These are phyloP conservation scores for Botrytis deweyae DNA, from an alignment of 2,329 filamentous ascomycete genomes.

Conservation along the genomic window DNA sequence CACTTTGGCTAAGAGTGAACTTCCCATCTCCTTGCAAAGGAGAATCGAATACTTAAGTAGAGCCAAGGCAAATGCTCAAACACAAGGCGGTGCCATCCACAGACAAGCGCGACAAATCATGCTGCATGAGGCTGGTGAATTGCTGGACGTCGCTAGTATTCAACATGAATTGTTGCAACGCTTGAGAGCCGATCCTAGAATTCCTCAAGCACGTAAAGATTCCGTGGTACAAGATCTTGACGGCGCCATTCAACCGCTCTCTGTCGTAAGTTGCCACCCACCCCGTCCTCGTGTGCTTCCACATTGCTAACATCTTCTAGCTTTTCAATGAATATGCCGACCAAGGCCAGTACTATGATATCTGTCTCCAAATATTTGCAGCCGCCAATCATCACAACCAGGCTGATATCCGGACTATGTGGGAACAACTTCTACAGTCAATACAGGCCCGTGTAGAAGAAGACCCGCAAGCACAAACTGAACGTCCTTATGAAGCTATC, in stretches of 20 bases:
- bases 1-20: slow-evolving; percentile 78
- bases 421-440: slow-evolving; percentile 76
- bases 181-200: slow-evolving; percentile 68
- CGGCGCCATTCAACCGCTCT: slow-evolving; percentile 74
- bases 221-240: slow-evolving; percentile 69
- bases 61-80: slow-evolving; percentile 89
- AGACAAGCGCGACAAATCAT: slow-evolving; percentile 82
- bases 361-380: slow-evolving; percentile 90
- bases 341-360: slow-evolving; percentile 87
- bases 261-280: slow-evolving; percentile 58
- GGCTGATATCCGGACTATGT: slow-evolving; percentile 79
- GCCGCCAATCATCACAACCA: slow-evolving; percentile 87
- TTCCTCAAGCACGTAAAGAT: slow-evolving; percentile 60
- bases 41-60: slow-evolving; percentile 87
- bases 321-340: slow-evolving; percentile 94
- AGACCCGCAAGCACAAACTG: slow-evolving; percentile 42
- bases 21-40: slow-evolving; percentile 74
- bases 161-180: slow-evolving; percentile 87
- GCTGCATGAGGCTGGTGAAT: slow-evolving; percentile 78
- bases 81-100: slow-evolving; percentile 72
- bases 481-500: slow-evolving; percentile 68
- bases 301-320: slow-evolving; percentile 44
- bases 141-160: slow-evolving; percentile 90
- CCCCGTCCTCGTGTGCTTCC: neutral
- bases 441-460: slow-evolving; percentile 54